phyloP scores from a whole-genome alignment of 176 grass and related monocot genomes.

The Phoenix roebelenii region DNA sequence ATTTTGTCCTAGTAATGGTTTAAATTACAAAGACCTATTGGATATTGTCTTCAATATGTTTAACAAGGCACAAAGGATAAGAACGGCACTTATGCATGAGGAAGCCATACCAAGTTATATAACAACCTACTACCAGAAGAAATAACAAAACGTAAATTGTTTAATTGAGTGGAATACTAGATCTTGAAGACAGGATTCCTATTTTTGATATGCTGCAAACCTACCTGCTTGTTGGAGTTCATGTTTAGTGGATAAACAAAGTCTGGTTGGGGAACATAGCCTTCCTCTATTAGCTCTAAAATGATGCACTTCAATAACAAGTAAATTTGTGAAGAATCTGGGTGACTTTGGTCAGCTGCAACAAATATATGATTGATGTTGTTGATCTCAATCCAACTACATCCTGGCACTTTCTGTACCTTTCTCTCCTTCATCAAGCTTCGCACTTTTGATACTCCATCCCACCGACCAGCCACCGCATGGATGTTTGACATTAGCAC shows the following conservation, averaged over 20 bases:
- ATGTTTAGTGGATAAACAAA: constrained; percentile 19
- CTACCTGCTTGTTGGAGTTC: constrained; percentile 18
- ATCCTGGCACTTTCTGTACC: constrained; percentile 65
- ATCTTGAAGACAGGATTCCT: background rate
- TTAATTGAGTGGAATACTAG: too few species aligned
- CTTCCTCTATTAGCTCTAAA: constrained; percentile 66
- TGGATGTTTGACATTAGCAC: constrained; percentile 87
- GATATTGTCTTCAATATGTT: too few species aligned
- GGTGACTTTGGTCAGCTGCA: constrained; percentile 62
- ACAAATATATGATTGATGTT: constrained; percentile 58
- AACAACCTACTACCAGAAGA: too few species aligned
- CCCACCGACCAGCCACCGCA: constrained; percentile 73
- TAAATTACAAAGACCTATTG: too few species aligned
- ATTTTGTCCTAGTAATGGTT: too few species aligned
- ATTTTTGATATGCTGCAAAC: background rate
- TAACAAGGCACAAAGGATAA: too few species aligned
- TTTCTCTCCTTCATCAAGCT: constrained; percentile 79
- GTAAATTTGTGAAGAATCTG: constrained; percentile 56
- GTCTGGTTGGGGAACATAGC: constrained; percentile 48
- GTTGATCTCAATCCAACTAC: constrained; percentile 76
- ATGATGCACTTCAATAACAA: constrained; percentile 48
- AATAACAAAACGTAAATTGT: too few species aligned
- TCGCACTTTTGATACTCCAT: constrained; percentile 60
- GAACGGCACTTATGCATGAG: too few species aligned
- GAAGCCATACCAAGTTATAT: too few species aligned